Evolutionary conservation across 371 early-diverging fungal species (phyloP), one percentile per base, ranked within the genome.

Genomic region (Mucor saturninus): DNA sequence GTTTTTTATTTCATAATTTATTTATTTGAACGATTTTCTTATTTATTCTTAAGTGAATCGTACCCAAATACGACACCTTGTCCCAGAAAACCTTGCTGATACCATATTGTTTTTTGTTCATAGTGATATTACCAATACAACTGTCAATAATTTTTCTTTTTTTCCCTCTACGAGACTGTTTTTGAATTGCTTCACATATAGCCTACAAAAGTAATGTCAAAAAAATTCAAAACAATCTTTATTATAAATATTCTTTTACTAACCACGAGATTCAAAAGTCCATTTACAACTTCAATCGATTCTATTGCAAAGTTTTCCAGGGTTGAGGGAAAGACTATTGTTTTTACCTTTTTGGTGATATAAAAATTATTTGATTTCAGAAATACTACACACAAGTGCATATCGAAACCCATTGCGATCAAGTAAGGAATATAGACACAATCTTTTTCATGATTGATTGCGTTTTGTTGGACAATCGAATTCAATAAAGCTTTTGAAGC

Each of bases 161-260:
- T 60, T 60, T 60, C 43, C 61, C 61, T 60, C 61, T 60, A 60
- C 61, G 53, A 60, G 61, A 30, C 43, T 60, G 61, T 45, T 60
- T 60, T 43, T 52, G 4, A 6, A 35, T 35, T 48, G 53, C 53
- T 60, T 60, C 53, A 52, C 61, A 60, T 21, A 60, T 42, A 2
- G 42, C 52, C 54, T 53, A 60, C 61, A 60, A 53, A 60, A 43
- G 31, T 53, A 51, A 38, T 60, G 54, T 60, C 53, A 53, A 10
- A 40, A 42, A 60, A 43, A 60, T 60, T 53, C 60, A 51, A 59
- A 31, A 59, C 42, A 42, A 59, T 59, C 31, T 59, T 59, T 60
- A 9, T 54, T 42, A 9, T 42, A 3, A 9, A 3, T 39, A 21
- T 58, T 40, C 28, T 45, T 54, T 13, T 48, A 54, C 43, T 61